These are phyloP conservation scores for Sphaerulina vaccinii DNA, from an alignment of 2,329 filamentous ascomycete species.

Conservation along the genomic window DNA sequence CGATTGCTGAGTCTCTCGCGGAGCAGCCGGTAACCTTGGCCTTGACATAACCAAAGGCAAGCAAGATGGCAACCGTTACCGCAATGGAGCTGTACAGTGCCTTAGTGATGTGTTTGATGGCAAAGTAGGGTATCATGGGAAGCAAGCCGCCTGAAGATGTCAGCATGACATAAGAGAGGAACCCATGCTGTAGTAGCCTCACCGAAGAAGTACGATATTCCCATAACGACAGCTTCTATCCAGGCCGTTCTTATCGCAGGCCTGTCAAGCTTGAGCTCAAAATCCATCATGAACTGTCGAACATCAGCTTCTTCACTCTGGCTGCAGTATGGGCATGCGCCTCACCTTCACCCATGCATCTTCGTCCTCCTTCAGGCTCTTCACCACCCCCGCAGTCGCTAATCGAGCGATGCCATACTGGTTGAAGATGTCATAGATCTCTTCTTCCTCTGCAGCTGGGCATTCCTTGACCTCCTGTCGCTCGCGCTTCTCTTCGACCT, in stretches of 20 bases:
- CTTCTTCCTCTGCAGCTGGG: conserved; percentile 44
- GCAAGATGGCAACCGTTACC: conserved; percentile 51
- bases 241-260: conserved; percentile 46
- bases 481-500: conserved; percentile 51
- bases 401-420: conserved; percentile 50
- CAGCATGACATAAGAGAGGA: background rate
- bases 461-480: conserved; percentile 45
- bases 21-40: conserved; percentile 36
- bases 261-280: conserved; percentile 53
- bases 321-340: background rate
- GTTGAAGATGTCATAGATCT: conserved; percentile 48
- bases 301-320: background rate
- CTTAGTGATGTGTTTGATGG: conserved; percentile 39
- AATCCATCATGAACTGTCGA: conserved; percentile 59
- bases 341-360: conserved; percentile 49
- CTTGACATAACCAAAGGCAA: conserved; percentile 54
- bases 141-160: conserved; percentile 37
- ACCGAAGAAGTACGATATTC: conserved; percentile 41
- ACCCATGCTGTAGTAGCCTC: background rate
- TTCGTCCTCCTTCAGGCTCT: conserved; percentile 50
- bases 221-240: conserved; percentile 47
- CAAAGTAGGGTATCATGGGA: conserved; percentile 56
- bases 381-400: conserved; percentile 49
- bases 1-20: conserved; percentile 29
- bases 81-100: conserved; percentile 52